A percentile compares a stretch with the other conserved stretches of the same genome.
These are phyloP conservation scores for Solanum clarkiae DNA, from an alignment of 257 asterid species.

Conservation along the genomic window DNA sequence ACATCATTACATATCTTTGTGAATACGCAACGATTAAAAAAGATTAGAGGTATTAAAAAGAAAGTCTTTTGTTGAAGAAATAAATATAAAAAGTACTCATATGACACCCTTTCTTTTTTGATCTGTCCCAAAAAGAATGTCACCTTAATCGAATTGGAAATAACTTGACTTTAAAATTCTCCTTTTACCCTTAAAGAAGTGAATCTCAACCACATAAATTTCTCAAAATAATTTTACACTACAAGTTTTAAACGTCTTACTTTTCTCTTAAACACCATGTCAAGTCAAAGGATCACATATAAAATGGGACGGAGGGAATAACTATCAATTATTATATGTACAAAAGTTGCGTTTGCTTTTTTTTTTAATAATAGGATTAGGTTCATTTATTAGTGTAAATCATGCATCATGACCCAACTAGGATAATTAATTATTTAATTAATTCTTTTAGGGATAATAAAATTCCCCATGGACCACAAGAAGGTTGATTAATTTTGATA, in stretches of 20 bases:
- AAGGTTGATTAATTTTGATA: background rate
- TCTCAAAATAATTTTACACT: no score
- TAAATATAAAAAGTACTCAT: background rate
- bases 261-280: no score
- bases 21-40: no score
- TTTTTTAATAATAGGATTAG: background rate
- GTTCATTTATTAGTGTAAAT: background rate
- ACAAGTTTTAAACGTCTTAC: no score
- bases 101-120: no score
- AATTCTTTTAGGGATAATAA: background rate
- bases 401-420: background rate
- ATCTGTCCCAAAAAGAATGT: no score
- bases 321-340: background rate
- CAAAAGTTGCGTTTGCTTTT: background rate
- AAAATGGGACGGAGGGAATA: background rate
- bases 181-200: no score
- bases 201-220: no score
- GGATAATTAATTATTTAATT: background rate
- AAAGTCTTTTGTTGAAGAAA: background rate
- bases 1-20: no score
- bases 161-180: no score
- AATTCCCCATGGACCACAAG: background rate
- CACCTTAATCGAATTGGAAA: no score
- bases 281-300: rapidly evolving
- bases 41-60: no score